Percentiles rank a stretch among this genome's conserved stretches.
Conservation (phyloP, 2,329 filamentous ascomycete species). For the Aspergillus candidus region DNA sequence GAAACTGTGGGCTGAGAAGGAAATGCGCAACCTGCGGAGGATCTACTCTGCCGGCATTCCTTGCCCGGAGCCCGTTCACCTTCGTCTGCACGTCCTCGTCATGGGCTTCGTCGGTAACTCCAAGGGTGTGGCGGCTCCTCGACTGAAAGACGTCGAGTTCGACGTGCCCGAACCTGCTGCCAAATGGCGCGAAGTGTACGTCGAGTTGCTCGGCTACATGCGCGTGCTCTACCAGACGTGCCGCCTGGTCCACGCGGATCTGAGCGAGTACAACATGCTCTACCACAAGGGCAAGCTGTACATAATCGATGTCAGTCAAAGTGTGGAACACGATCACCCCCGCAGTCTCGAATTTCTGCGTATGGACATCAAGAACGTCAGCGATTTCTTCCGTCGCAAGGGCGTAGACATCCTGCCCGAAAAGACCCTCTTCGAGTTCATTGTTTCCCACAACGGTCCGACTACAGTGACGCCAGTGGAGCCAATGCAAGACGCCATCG, state of each 20-base stretch:
- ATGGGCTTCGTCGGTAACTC: conserved; percentile 90
- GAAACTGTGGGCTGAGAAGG: conserved; percentile 97
- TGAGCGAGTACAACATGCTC: conserved; percentile 96
- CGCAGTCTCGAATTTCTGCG: conserved; percentile 86
- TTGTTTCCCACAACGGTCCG: conserved; percentile 57
- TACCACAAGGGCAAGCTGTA: conserved; percentile 78
- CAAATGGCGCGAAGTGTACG: conserved; percentile 72
- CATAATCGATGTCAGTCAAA: conserved; percentile 97
- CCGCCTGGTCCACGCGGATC: conserved; percentile 85
- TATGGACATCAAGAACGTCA: conserved; percentile 98
- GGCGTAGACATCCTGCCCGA: conserved; percentile 77
- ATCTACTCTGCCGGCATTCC: conserved; percentile 80
- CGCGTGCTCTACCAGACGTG: conserved; percentile 89
- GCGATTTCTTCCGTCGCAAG: conserved; percentile 83
- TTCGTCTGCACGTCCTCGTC: conserved; percentile 89
- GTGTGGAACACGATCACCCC: conserved; percentile 93
- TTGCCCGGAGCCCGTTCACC: conserved; percentile 79
- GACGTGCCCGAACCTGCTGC: conserved; percentile 60
- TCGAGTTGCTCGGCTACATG: conserved; percentile 83
- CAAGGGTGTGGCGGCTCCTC: conserved; percentile 80
- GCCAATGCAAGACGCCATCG: conserved; percentile 56
- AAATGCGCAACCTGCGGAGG: conserved; percentile 86
- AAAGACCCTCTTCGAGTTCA: conserved; percentile 74
- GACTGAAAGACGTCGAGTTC: conserved; percentile 79
- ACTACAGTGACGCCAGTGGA: conserved; percentile 37